These are phyloP conservation scores for Dysphania ambrosioides DNA, from an alignment of 148 eudicot genomes.

Conservation along the genomic window DNA sequence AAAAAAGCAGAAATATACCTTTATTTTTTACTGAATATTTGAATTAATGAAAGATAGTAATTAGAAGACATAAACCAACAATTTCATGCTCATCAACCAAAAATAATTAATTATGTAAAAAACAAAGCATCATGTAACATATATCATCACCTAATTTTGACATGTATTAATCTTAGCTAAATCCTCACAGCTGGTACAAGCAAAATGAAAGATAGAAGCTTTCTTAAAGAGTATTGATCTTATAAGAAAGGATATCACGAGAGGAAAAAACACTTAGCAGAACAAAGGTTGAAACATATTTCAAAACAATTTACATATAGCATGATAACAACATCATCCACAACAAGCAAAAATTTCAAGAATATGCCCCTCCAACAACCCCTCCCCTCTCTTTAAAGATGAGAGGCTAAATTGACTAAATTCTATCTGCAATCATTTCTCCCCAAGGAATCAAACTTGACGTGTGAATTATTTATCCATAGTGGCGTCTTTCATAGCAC, in stretches of 20 bases:
- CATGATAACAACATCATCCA: background rate
- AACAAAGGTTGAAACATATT: background rate
- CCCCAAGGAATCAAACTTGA: background rate
- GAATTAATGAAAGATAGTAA: too few species aligned
- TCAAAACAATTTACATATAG: background rate
- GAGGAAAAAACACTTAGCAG: background rate
- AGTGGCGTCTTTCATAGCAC: too few species aligned
- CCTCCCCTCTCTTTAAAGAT: too few species aligned
- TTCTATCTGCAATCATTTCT: background rate
- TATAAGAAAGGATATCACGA: background rate
- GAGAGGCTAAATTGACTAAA: too few species aligned
- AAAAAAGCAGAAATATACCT: background rate
- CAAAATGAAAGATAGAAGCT: background rate
- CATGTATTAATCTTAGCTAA: background rate
- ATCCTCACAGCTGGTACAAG: conserved; percentile 6
- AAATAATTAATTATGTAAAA: background rate
- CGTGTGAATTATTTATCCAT: background rate
- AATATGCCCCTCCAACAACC: too few species aligned
- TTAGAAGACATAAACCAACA: background rate
- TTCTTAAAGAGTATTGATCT: background rate
- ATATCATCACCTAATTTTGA: too few species aligned
- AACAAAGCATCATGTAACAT: background rate
- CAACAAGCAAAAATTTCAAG: background rate
- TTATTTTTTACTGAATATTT: background rate
- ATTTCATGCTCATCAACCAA: conserved; percentile 1